These are phyloP conservation scores for Beta vulgaris DNA, from an alignment of 148 eudicot species.

Conservation along the genomic window DNA sequence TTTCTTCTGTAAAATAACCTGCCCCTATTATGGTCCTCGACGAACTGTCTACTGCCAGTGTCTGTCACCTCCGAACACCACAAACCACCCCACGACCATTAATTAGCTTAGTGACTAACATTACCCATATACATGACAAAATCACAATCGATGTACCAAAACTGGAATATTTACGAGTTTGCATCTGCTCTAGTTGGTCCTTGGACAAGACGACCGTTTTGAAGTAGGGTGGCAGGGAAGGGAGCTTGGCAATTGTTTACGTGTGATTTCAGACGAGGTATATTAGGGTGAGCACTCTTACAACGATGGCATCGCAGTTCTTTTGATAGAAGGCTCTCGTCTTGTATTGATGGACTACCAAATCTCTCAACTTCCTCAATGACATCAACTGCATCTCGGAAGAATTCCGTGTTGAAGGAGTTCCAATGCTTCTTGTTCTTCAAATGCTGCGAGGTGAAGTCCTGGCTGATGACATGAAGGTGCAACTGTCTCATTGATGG, in stretches of 20 bases:
- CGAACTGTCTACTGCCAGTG: too few species aligned
- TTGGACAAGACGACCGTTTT: slow-evolving; percentile 51
- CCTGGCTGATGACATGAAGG: slow-evolving; percentile 94
- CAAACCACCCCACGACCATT: too few species aligned
- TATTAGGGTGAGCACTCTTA: slow-evolving; percentile 90
- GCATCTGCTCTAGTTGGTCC: slow-evolving; percentile 24
- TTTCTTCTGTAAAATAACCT: too few species aligned
- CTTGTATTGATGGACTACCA: slow-evolving; percentile 46
- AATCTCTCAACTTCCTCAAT: slow-evolving; percentile 54
- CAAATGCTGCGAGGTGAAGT: slow-evolving; percentile 68
- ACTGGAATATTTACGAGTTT: neutral
- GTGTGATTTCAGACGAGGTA: slow-evolving; percentile 78
- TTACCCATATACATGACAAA: neutral
- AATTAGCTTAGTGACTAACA: too few species aligned
- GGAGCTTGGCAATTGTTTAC: slow-evolving; percentile 52
- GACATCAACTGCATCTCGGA: slow-evolving; percentile 81
- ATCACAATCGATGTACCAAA: neutral
- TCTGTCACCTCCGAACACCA: too few species aligned
- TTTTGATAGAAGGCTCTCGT: slow-evolving; percentile 49
- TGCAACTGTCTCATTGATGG: slow-evolving; percentile 96
- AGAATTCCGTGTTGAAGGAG: slow-evolving; percentile 85
- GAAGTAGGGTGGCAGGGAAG: slow-evolving; percentile 53
- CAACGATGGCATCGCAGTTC: slow-evolving; percentile 90
- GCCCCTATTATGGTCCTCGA: too few species aligned
- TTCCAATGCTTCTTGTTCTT: slow-evolving; percentile 99